Evolutionary conservation across 768 basidiomycete genomes (phyloP).

Genomic region (Sarcomyxa edulis): DNA sequence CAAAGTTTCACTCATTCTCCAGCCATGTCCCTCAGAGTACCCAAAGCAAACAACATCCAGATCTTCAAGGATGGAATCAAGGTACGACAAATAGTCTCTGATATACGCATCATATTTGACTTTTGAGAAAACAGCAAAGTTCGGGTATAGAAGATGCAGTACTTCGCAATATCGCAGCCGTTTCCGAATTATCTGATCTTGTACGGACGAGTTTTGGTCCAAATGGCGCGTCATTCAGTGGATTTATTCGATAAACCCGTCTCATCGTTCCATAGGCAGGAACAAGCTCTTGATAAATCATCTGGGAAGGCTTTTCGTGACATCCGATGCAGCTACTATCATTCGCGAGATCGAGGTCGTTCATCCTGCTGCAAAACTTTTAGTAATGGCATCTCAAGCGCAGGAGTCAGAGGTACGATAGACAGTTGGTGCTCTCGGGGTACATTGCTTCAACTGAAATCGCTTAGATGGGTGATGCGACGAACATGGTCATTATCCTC

Average conservation of each 20-base stretch:
- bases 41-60: conserved; percentile 81
- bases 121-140: conserved; percentile 45
- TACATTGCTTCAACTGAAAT: conserved; percentile 2
- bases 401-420: conserved; percentile 84
- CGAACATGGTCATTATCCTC: conserved; percentile 92
- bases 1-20: background rate
- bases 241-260: conserved; percentile 1
- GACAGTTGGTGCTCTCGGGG: background rate
- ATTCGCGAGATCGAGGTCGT: conserved; percentile 97
- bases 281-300: conserved; percentile 99
- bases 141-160: conserved; percentile 97
- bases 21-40: conserved; percentile 89
- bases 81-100: conserved; percentile 32
- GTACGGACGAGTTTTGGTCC: conserved; percentile 96
- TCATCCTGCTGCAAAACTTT: conserved; percentile 96
- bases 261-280: conserved; percentile 52
- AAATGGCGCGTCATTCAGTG: conserved; percentile 60
- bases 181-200: conserved; percentile 91
- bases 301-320: conserved; percentile 91
- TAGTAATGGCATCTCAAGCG: conserved; percentile 98
- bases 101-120: conserved; percentile 1
- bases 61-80: conserved; percentile 99
- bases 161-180: conserved; percentile 92
- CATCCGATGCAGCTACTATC: conserved; percentile 98
- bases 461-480: conserved; percentile 91